Evolutionary conservation across 805 yeast genomes (phyloP), one percentile per base, ranked within the genome.

Genomic region (Candida broadrunensis): DNA sequence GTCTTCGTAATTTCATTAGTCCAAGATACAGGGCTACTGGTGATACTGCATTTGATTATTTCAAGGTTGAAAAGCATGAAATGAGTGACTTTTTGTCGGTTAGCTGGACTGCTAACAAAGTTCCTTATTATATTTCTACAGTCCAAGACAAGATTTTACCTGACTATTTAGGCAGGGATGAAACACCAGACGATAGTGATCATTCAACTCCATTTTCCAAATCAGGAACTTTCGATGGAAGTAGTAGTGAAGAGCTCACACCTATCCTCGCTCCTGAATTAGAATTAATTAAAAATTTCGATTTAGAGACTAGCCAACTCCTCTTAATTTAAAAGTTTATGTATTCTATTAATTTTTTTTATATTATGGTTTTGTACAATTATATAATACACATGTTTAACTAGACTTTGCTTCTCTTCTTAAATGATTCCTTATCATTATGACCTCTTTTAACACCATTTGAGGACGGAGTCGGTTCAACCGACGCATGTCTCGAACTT

Each of bases 41-140:
- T 42, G 76, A 69, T 30, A 75, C 80, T 24, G 74, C 87, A 12
- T 65, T 88, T 46, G 88, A 83, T 54, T 71, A 81, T 51, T 67
- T 88, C 41, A 67, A 67, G 32, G 88, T 87, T 4, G 78, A 78
- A 41, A 78, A 77, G 49, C 70, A 60, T 39, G 79, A 69, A 46
- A 75, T 76, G 54, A 83, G 88, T 48, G 81, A 77, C 14, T 75
- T 77, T 39, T 79, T 81, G 41, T 78, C 89, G 33, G 97, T 90
- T 7, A 85, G 95, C 35, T 89, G 97, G 97, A 88, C 96, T 0
- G 81, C 83, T 5, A 88, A 85, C 36, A 88, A 88, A 40, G 87
- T 86, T 1, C 80, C 78, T 8, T 89, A 86, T 60, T 90, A 77
- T 58, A 78, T 90, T 6, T 78, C 93, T 13, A 82, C 88, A 8